These are phyloP conservation scores for Hyphodiscus sp. DNA, from an alignment of 2,329 filamentous ascomycete species.

Conservation along the genomic window DNA sequence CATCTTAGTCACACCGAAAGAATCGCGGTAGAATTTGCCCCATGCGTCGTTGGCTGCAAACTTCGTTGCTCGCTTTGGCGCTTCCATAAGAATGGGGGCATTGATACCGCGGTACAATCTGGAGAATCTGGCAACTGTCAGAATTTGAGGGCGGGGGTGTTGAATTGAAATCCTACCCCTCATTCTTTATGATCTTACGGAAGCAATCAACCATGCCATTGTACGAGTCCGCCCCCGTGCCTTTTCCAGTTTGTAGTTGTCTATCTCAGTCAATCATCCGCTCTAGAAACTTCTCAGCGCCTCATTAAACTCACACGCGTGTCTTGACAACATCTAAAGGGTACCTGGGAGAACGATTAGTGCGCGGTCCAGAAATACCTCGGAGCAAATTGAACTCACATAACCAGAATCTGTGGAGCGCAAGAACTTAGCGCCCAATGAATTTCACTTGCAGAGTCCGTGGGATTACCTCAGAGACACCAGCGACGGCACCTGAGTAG, in stretches of 20 bases:
- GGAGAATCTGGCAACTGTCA: conserved; percentile 54
- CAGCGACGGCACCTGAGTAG: conserved; percentile 74
- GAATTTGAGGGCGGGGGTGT: background rate
- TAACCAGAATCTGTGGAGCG: conserved; percentile 67
- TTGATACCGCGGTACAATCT: conserved; percentile 93
- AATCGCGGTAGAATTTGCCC: conserved; percentile 86
- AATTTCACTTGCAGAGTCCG: background rate
- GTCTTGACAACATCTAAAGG: conserved; percentile 98
- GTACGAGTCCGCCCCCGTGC: conserved; percentile 74
- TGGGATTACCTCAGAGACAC: conserved; percentile 83
- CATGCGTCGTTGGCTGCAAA: conserved; percentile 99
- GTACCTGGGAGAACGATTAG: conserved; percentile 58
- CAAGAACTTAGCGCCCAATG: conserved; percentile 20
- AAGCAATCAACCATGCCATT: conserved; percentile 98
- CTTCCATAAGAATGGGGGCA: conserved; percentile 96
- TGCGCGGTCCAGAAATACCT: background rate
- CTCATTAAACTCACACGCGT: conserved; percentile 63
- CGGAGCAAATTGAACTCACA: conserved; percentile 47
- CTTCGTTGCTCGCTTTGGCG: conserved; percentile 93
- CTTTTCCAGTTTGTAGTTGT: conserved; percentile 76
- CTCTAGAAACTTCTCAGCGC: background rate
- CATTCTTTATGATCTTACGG: conserved; percentile 90
- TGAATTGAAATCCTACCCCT: conserved; percentile 60
- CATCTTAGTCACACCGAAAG: conserved; percentile 81
- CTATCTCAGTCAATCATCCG: conserved; percentile 38